phyloP scores from a whole-genome alignment of 2,329 filamentous ascomycete species.

The Microdochium nivale region DNA sequence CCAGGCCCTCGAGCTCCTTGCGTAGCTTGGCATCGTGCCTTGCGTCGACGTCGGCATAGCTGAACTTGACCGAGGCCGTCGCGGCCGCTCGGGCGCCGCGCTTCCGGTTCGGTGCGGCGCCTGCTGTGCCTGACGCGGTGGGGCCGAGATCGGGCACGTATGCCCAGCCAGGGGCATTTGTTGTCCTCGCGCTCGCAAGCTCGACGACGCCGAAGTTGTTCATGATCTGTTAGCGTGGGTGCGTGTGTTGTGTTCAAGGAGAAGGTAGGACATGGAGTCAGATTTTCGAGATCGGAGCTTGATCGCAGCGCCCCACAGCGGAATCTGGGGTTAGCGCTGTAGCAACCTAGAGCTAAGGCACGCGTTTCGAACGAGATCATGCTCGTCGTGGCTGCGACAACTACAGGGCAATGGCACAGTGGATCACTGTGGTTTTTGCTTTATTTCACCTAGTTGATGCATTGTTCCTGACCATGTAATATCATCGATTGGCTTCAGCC shows the following conservation, averaged over 20 bases:
- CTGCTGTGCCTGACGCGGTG: conserved; percentile 25
- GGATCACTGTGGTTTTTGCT: too few species aligned
- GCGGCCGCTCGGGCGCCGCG: conserved; percentile 53
- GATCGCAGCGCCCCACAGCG: background rate
- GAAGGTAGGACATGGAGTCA: background rate
- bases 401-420: too few species aligned
- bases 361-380: too few species aligned
- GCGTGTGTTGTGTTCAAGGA: background rate
- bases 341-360: too few species aligned
- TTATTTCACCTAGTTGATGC: too few species aligned
- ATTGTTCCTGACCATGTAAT: too few species aligned
- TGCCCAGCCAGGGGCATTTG: conserved; percentile 77
- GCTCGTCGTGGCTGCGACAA: too few species aligned
- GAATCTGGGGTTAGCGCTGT: background rate
- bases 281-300: background rate
- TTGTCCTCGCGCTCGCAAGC: conserved; percentile 61
- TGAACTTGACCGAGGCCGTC: conserved; percentile 34
- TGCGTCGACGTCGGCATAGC: conserved; percentile 61
- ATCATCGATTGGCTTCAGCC: too few species aligned
- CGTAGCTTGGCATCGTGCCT: conserved; percentile 74
- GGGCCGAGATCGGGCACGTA: conserved; percentile 73
- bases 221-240: conserved; percentile 25
- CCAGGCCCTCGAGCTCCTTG: conserved; percentile 74
- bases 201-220: conserved; percentile 75
- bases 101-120: conserved; percentile 50